Percentiles rank a stretch among this genome's conserved stretches.
phyloP scores from a whole-genome alignment of 2,329 filamentous ascomycete genomes.

The Cladosporium sp. region DNA sequence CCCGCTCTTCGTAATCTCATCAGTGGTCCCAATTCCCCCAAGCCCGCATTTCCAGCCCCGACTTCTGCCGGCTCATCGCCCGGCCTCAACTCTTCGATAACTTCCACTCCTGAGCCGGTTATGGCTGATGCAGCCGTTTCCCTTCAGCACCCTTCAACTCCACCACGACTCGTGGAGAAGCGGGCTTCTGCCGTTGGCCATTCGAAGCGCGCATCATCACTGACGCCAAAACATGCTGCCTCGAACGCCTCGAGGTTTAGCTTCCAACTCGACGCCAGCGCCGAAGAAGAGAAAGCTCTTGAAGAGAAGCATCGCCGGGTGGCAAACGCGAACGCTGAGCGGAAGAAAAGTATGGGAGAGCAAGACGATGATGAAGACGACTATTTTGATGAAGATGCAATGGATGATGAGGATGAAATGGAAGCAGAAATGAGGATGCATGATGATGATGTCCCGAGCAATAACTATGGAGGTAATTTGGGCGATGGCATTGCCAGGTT shows the following conservation, averaged over 20 bases:
- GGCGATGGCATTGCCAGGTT: neutral
- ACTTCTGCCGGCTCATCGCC: conserved; percentile 9
- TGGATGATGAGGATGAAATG: conserved; percentile 45
- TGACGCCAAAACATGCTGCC: conserved; percentile 37
- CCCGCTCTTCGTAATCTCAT: conserved; percentile 10
- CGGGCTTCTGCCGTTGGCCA: conserved; percentile 27
- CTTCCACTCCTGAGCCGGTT: conserved; percentile 9
- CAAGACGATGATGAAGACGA: conserved; percentile 33
- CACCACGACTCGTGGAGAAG: conserved; percentile 27
- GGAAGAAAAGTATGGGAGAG: conserved; percentile 18
- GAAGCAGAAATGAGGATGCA: conserved; percentile 28
- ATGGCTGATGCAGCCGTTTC: conserved; percentile 6
- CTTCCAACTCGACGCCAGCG: conserved; percentile 70
- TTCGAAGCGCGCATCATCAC: conserved; percentile 17
- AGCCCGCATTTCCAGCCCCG: neutral
- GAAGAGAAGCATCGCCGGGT: conserved; percentile 59
- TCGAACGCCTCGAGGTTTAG: conserved; percentile 77
- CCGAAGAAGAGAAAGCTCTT: conserved; percentile 60
- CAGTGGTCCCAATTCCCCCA: conserved; percentile 5
- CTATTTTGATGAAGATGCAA: conserved; percentile 35
- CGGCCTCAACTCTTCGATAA: neutral
- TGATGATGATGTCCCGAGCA: neutral
- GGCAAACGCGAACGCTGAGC: neutral
- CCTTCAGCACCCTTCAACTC: conserved; percentile 14
- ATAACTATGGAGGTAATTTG: neutral